Conservation (phyloP, 306 rosid species). For the Acacia confusa region DNA sequence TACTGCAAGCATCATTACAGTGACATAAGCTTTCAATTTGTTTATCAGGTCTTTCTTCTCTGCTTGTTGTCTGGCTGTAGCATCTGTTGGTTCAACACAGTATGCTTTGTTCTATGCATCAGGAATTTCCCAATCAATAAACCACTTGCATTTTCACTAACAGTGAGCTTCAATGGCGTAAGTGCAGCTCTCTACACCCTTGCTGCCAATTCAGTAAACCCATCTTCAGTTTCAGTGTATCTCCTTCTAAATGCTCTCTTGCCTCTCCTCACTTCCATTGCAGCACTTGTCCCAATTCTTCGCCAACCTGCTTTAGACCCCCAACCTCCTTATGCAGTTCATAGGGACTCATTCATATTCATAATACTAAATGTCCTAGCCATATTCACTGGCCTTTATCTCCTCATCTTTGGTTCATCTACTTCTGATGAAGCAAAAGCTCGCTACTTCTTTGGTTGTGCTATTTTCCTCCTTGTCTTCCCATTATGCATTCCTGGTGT, state of each 20-base stretch:
- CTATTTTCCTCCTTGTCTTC: slow-evolving; percentile 62
- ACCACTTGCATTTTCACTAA: slow-evolving; percentile 86
- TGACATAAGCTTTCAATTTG: slow-evolving; percentile 24
- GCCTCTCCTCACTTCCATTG: slow-evolving; percentile 65
- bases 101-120: slow-evolving; percentile 91
- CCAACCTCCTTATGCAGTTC: slow-evolving; percentile 59
- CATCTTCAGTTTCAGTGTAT: slow-evolving; percentile 60
- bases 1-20: not conserved
- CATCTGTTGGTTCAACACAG: slow-evolving; percentile 98
- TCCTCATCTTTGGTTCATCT: slow-evolving; percentile 65
- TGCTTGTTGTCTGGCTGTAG: slow-evolving; percentile 79
- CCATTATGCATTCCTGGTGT: slow-evolving; percentile 82
- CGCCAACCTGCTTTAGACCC: slow-evolving; percentile 70
- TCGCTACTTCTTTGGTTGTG: slow-evolving; percentile 53
- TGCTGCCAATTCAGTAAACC: slow-evolving; percentile 69
- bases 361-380: slow-evolving; percentile 72
- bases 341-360: slow-evolving; percentile 71
- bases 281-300: slow-evolving; percentile 65
- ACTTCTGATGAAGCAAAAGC: slow-evolving; percentile 42
- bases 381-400: slow-evolving; percentile 73
- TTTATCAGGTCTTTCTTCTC: slow-evolving; percentile 81
- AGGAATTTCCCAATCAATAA: slow-evolving; percentile 73
- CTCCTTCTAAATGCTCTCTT: slow-evolving; percentile 76
- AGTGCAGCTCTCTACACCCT: slow-evolving; percentile 92
- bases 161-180: slow-evolving; percentile 90